These are phyloP conservation scores for Phycomyces nitens DNA, from an alignment of 192 early-diverging fungal species.

Conservation along the genomic window DNA sequence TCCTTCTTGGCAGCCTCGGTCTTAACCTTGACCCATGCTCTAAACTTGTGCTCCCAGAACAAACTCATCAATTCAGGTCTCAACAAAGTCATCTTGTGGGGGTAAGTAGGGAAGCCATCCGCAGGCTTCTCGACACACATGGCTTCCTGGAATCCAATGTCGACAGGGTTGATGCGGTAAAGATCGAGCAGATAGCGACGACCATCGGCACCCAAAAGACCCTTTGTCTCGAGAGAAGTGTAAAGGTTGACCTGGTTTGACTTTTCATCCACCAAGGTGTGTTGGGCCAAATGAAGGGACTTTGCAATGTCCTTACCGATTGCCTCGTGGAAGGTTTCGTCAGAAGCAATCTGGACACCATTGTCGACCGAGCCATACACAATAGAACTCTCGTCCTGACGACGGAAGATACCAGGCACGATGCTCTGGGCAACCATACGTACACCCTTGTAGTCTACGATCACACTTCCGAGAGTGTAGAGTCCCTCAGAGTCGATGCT, in stretches of 20 bases:
- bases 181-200: conserved; percentile 92
- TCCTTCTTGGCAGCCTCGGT: conserved; percentile 43
- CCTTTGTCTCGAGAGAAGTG: conserved; percentile 89
- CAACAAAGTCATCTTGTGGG: conserved; percentile 80
- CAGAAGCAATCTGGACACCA: conserved; percentile 67
- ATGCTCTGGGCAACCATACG: conserved; percentile 93
- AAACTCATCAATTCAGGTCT: conserved; percentile 82
- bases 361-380: conserved; percentile 91
- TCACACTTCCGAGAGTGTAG: conserved; percentile 83
- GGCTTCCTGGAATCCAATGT: conserved; percentile 82
- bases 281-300: conserved; percentile 75
- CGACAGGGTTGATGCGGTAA: conserved; percentile 87
- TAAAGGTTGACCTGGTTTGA: conserved; percentile 62
- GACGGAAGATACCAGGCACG: conserved; percentile 82
- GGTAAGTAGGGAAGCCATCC: conserved; percentile 66
- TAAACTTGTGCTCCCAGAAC: conserved; percentile 81
- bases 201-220: conserved; percentile 86
- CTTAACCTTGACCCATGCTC: conserved; percentile 57
- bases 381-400: conserved; percentile 71
- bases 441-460: conserved; percentile 89
- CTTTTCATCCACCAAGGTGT: conserved; percentile 68
- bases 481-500: conserved; percentile 75
- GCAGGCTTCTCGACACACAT: conserved; percentile 49
- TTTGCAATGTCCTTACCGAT: conserved; percentile 65
- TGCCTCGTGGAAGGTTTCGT: conserved; percentile 73